phyloP scores from a whole-genome alignment of 768 basidiomycete genomes.

The Naganishia onofrii region DNA sequence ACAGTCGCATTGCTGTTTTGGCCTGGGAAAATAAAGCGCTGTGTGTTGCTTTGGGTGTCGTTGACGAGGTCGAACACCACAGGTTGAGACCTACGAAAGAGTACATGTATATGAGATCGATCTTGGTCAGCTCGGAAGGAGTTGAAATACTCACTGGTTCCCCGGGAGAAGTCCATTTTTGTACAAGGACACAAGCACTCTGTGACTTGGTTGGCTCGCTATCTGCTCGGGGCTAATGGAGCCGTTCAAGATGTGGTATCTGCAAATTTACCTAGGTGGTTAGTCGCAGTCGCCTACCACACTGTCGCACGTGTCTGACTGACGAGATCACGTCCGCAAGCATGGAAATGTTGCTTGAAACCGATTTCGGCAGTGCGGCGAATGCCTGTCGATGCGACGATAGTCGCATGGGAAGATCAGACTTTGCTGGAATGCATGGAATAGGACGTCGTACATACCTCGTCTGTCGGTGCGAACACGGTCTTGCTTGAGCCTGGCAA shows the following conservation, averaged over 20 bases:
- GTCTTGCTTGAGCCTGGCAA: slow-evolving; percentile 44
- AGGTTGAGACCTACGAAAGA: slow-evolving; percentile 26
- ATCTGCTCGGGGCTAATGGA: slow-evolving; percentile 56
- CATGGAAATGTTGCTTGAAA: slow-evolving; percentile 49
- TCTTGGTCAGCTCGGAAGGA: too few species aligned
- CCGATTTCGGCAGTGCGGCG: slow-evolving; percentile 49
- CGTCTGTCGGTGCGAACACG: slow-evolving; percentile 30
- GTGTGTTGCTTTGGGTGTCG: slow-evolving; percentile 22
- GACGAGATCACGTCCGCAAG: slow-evolving; percentile 58
- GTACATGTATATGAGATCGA: not conserved
- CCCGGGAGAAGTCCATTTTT: slow-evolving; percentile 40
- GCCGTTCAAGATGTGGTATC: slow-evolving; percentile 62
- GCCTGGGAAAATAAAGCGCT: slow-evolving; percentile 54
- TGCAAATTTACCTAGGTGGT: not conserved
- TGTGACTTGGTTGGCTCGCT: slow-evolving; percentile 59
- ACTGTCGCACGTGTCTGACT: not conserved
- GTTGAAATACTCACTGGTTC: slow-evolving; percentile 6
- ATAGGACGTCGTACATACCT: slow-evolving; percentile 32
- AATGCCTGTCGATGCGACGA: slow-evolving; percentile 51
- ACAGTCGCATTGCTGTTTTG: slow-evolving; percentile 56
- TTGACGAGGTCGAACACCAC: slow-evolving; percentile 37
- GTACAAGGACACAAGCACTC: slow-evolving; percentile 66
- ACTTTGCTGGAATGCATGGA: too few species aligned
- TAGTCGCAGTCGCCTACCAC: too few species aligned
- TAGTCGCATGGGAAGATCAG: too few species aligned